These are phyloP conservation scores for Gentiana straminea DNA, from an alignment of 257 asterid genomes.

Conservation along the genomic window DNA sequence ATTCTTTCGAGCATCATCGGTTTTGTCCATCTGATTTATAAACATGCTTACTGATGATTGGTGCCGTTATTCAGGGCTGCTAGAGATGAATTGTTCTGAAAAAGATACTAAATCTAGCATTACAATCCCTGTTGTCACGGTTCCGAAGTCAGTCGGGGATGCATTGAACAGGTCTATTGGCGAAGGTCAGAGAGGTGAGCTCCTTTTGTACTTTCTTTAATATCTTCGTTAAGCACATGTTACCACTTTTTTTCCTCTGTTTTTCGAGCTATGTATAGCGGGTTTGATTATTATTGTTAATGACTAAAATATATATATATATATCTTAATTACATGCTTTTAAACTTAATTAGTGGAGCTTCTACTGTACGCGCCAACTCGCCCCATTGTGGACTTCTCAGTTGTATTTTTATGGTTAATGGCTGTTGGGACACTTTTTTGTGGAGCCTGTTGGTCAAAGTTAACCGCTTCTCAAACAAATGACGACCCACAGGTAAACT, in stretches of 20 bases:
- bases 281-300: background rate
- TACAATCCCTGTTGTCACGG: constrained; percentile 67
- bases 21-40: too few species aligned
- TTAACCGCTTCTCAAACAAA: constrained; percentile 54
- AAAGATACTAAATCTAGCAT: constrained; percentile 42
- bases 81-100: constrained; percentile 75
- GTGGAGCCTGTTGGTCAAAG: constrained; percentile 80
- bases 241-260: background rate
- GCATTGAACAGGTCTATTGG: constrained; percentile 49
- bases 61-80: constrained; percentile 35
- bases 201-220: constrained; percentile 11
- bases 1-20: too few species aligned
- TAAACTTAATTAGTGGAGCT: constrained; percentile 61
- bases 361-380: constrained; percentile 74
- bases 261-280: background rate
- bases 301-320: too few species aligned
- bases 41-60: too few species aligned
- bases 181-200: constrained; percentile 45
- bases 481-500: constrained; percentile 33
- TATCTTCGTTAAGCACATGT: background rate
- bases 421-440: constrained; percentile 84
- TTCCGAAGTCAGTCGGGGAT: constrained; percentile 72
- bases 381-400: constrained; percentile 78
- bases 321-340: background rate
- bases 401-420: constrained; percentile 79